Evolutionary conservation across 2,329 filamentous ascomycete species (phyloP).

Genomic region (Teratosphaeria destructans): DNA sequence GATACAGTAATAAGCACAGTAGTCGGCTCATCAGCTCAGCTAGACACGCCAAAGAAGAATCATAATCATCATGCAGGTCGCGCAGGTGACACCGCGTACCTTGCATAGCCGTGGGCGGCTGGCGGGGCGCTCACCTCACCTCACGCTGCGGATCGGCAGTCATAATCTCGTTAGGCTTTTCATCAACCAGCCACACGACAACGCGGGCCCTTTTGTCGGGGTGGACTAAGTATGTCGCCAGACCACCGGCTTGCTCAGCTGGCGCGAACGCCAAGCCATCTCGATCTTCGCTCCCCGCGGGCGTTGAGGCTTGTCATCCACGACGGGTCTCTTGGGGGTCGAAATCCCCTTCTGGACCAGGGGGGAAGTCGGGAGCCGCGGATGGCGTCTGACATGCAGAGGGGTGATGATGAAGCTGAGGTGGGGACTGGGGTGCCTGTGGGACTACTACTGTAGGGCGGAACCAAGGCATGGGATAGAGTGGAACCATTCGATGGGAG

Average conservation of each 20-base stretch:
- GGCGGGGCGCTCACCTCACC: background rate
- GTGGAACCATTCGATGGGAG: background rate
- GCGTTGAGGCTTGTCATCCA: background rate
- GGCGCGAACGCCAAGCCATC: background rate
- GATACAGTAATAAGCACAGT: background rate
- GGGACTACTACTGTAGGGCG: background rate
- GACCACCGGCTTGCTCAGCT: background rate
- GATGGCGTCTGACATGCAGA: background rate
- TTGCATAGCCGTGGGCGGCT: background rate
- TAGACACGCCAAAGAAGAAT: too few relatives aligned
- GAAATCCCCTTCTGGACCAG: background rate
- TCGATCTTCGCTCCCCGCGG: background rate
- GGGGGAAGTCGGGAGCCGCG: background rate
- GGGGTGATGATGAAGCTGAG: background rate
- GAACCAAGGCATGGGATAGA: background rate
- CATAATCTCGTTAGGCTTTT: background rate
- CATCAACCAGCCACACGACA: background rate
- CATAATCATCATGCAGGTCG: too few relatives aligned
- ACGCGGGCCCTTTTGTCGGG: background rate
- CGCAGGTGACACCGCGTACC: background rate
- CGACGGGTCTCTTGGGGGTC: background rate
- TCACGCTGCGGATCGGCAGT: background rate
- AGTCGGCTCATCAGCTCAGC: too few relatives aligned
- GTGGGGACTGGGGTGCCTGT: background rate
- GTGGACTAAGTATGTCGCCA: background rate